These are phyloP conservation scores for Sarcomyxa edulis DNA, from an alignment of 768 basidiomycete genomes.

Conservation along the genomic window DNA sequence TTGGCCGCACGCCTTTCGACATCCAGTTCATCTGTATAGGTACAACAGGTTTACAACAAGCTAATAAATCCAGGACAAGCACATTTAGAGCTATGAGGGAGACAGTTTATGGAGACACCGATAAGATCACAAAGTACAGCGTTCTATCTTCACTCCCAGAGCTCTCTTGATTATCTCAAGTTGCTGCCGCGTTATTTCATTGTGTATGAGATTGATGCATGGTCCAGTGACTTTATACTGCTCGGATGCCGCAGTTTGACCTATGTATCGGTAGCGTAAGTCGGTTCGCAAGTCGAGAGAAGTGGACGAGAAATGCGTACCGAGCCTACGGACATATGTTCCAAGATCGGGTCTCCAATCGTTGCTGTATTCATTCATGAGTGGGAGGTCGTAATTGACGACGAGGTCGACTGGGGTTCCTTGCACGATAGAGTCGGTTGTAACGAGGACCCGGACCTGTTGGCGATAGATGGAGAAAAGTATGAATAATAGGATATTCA, in stretches of 20 bases:
- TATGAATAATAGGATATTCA: no score
- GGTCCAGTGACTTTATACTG: constrained; percentile 97
- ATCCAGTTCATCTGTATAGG: no score
- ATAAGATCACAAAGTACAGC: no score
- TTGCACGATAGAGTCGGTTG: constrained; percentile 96
- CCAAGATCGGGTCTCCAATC: constrained; percentile 82
- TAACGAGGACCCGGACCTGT: constrained; percentile 87
- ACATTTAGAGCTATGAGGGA: no score
- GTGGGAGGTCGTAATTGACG: constrained; percentile 96
- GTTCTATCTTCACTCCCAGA: constrained; percentile 76
- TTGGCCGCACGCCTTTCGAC: no score
- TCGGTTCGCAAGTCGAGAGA: no score
- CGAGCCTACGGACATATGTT: constrained; percentile 97
- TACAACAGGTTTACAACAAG: no score
- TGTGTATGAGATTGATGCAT: constrained; percentile 96
- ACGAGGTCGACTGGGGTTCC: constrained; percentile 99
- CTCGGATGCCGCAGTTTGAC: constrained; percentile 95
- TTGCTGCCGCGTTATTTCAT: constrained; percentile 79
- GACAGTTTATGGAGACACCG: no score
- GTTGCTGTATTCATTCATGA: constrained; percentile 60
- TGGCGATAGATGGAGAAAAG: no score
- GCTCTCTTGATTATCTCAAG: constrained; percentile 86
- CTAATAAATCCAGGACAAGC: no score
- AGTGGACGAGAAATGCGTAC: constrained; percentile 37
- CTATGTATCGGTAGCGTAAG: no score